These are phyloP conservation scores for Cystobasidium tubakii DNA, from an alignment of 768 basidiomycete genomes.

Conservation along the genomic window DNA sequence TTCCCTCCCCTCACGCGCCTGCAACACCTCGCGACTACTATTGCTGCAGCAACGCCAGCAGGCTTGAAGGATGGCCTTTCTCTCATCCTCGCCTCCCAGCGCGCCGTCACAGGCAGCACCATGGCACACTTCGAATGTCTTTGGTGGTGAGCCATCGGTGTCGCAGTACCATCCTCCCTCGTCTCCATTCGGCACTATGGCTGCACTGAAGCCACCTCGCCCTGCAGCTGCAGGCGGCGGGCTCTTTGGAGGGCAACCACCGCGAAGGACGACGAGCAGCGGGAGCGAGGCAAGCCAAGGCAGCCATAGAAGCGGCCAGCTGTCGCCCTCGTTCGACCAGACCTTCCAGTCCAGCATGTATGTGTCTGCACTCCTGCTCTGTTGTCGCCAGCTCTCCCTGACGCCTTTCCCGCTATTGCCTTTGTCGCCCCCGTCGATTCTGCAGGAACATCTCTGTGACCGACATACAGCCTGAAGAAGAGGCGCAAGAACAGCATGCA, in stretches of 20 bases:
- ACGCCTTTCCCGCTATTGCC: not conserved
- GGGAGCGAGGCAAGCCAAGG: not conserved
- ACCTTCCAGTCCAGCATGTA: constrained; percentile 26
- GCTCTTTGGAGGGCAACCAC: constrained; percentile 2
- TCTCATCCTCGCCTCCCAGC: constrained; percentile 28
- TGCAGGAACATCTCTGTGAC: constrained; percentile 31
- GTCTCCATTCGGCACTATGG: not conserved
- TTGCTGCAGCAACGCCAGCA: not conserved
- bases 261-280: not conserved
- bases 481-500: not conserved
- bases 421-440: not conserved
- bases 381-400: not conserved
- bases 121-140: not conserved
- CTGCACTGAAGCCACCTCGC: not conserved
- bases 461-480: not conserved
- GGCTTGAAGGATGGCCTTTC: constrained; percentile 20
- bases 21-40: constrained; percentile 1
- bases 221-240: constrained; percentile 1
- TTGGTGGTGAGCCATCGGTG: constrained; percentile 12
- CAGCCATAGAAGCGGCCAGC: constrained; percentile 6
- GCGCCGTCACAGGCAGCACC: not conserved
- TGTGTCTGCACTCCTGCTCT: not conserved
- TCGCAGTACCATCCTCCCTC: not conserved
- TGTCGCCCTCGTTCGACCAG: constrained; percentile 30
- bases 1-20: no score